Evolutionary conservation across 2,329 filamentous ascomycete genomes (phyloP).

Genomic region (Alternaria sp.): DNA sequence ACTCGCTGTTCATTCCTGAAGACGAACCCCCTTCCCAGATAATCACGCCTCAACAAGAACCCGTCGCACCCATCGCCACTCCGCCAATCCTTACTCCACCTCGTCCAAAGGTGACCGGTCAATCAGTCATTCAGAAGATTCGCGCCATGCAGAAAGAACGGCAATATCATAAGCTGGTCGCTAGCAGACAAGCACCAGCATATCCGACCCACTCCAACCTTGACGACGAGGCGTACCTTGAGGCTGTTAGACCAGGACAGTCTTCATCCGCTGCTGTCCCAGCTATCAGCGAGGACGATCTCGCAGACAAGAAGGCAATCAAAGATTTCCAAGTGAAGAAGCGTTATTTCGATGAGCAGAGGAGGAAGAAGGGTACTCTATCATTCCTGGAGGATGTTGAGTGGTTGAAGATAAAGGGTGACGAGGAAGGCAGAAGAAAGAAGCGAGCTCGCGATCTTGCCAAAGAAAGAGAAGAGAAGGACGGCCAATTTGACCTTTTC

Average conservation of each 20-base stretch:
- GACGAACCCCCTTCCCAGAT: background rate
- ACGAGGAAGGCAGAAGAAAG: slow-evolving; percentile 23
- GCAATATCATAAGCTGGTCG: slow-evolving; percentile 5
- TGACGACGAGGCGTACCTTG: slow-evolving; percentile 20
- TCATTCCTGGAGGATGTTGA: slow-evolving; percentile 35
- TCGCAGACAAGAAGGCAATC: slow-evolving; percentile 14
- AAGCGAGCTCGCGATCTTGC: slow-evolving; percentile 26
- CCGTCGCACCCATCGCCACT: background rate
- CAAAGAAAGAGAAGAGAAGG: slow-evolving; percentile 13
- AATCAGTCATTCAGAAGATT: slow-evolving; percentile 13
- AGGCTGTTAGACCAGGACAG: slow-evolving; percentile 12
- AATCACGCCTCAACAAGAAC: background rate
- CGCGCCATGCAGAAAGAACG: slow-evolving; percentile 14
- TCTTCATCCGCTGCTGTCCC: background rate
- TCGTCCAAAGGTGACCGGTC: background rate
- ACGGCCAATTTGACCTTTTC: slow-evolving; percentile 17
- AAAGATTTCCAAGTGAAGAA: slow-evolving; percentile 28
- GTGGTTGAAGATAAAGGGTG: slow-evolving; percentile 33
- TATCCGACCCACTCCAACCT: background rate
- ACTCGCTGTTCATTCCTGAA: slow-evolving; percentile 25
- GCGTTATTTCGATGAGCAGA: slow-evolving; percentile 27
- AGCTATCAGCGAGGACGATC: slow-evolving; percentile 6
- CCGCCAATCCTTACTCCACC: background rate
- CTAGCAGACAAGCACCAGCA: background rate
- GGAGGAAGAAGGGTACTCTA: slow-evolving; percentile 20